Percentiles rank a stretch among this genome's conserved stretches.
phyloP scores from a whole-genome alignment of 345 rosid genomes.

The Bruguiera sexangula region DNA sequence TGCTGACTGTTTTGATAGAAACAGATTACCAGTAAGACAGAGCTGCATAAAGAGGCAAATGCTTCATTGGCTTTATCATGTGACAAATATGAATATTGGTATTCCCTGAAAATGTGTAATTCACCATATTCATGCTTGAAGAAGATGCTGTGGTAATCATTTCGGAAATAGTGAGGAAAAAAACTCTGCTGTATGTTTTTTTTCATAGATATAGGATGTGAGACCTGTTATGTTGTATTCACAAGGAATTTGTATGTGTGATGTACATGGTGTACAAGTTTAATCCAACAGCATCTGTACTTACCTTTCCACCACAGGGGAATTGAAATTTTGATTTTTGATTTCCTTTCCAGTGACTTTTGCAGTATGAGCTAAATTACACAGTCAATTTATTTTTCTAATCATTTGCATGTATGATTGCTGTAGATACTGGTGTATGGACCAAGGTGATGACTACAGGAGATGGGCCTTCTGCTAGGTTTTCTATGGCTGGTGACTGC shows the following conservation, averaged over 20 bases:
- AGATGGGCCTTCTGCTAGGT: conserved; percentile 91
- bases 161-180: neutral
- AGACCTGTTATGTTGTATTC: neutral
- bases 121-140: neutral
- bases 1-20: neutral
- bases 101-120: neutral
- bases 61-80: neutral
- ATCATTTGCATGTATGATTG: conserved; percentile 6
- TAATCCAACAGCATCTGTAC: neutral
- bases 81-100: neutral
- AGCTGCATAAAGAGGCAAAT: neutral
- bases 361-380: neutral
- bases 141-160: neutral
- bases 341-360: conserved; percentile 2
- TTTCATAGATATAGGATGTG: neutral
- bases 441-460: conserved; percentile 65
- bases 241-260: neutral
- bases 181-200: neutral
- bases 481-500: conserved; percentile 87
- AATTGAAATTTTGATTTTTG: conserved; percentile 4
- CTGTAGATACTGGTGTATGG: conserved; percentile 79
- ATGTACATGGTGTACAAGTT: neutral
- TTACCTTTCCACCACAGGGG: neutral
- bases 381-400: neutral
- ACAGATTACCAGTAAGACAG: neutral